Percentiles rank a stretch among this genome's conserved stretches.
phyloP scores from a whole-genome alignment of 1,139 yeast species.

The Hansenula anomala region DNA sequence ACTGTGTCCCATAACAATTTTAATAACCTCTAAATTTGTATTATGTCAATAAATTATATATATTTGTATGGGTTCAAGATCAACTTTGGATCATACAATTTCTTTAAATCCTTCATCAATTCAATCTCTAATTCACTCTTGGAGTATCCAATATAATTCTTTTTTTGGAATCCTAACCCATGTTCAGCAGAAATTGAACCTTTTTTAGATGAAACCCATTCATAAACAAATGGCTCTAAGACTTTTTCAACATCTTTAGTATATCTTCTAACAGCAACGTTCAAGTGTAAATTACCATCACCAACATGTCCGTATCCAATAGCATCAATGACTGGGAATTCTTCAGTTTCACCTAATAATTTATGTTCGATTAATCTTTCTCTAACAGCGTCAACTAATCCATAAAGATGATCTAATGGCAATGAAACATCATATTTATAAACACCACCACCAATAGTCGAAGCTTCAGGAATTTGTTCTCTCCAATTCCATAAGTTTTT shows the following conservation, averaged over 20 bases:
- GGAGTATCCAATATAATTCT: conserved; percentile 78
- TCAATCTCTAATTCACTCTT: conserved; percentile 65
- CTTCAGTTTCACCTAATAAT: conserved; percentile 61
- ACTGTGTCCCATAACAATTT: not conserved
- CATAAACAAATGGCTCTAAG: conserved; percentile 90
- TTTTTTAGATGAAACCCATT: conserved; percentile 70
- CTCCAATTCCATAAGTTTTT: conserved; percentile 91
- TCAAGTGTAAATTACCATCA: conserved; percentile 91
- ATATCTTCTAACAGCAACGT: conserved; percentile 85
- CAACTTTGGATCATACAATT: conserved; percentile 82
- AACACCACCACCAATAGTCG: conserved; percentile 84
- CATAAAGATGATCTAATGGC: conserved; percentile 75
- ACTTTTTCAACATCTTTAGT: conserved; percentile 68
- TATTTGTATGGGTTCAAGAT: conserved; percentile 93
- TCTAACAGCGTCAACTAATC: conserved; percentile 70
- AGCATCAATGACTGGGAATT: conserved; percentile 75
- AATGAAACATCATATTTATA: conserved; percentile 94
- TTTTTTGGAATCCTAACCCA: conserved; percentile 95
- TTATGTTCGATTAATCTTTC: conserved; percentile 51
- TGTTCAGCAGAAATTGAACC: conserved; percentile 98
- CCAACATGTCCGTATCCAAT: conserved; percentile 97
- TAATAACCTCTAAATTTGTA: too few relatives aligned
- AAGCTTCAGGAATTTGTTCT: conserved; percentile 88
- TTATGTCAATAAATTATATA: too few relatives aligned
- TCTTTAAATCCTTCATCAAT: conserved; percentile 71